phyloP scores from a whole-genome alignment of 106 monocot genomes.

The Dactylorhiza incarnata region DNA sequence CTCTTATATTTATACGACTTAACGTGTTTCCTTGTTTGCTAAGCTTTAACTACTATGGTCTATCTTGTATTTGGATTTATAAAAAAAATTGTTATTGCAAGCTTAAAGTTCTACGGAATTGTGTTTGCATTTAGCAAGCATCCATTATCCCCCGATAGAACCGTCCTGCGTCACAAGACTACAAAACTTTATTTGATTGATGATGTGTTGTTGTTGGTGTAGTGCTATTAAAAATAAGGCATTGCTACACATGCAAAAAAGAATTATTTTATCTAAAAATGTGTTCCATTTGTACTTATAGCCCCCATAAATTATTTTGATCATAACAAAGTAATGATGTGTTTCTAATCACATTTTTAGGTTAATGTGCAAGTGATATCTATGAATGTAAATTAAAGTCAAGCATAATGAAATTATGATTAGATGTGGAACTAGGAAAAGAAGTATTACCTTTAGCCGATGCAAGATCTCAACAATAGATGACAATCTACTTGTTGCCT shows the following conservation, averaged over 20 bases:
- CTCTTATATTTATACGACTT: too few relatives aligned
- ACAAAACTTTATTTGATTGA: neutral
- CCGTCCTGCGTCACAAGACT: neutral
- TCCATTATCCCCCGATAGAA: too few relatives aligned
- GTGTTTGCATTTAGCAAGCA: too few relatives aligned
- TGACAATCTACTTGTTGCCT: constrained; percentile 53
- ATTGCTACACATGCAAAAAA: neutral
- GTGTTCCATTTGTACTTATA: neutral
- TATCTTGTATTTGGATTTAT: too few relatives aligned
- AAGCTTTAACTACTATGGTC: too few relatives aligned
- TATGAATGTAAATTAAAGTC: neutral
- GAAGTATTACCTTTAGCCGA: constrained; percentile 55
- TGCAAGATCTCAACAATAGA: constrained; percentile 51
- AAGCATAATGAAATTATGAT: neutral
- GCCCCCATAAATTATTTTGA: too few relatives aligned
- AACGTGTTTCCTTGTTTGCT: too few relatives aligned
- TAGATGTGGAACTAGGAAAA: neutral
- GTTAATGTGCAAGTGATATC: neutral
- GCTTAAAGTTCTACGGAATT: too few relatives aligned
- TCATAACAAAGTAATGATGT: too few relatives aligned
- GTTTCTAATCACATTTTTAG: too few relatives aligned
- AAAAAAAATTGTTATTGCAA: too few relatives aligned
- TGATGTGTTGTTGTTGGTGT: neutral
- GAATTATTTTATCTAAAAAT: neutral
- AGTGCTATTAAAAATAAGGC: neutral